phyloP scores from a whole-genome alignment of 2,329 filamentous ascomycete genomes.

The Decorospora gaudefroyi region DNA sequence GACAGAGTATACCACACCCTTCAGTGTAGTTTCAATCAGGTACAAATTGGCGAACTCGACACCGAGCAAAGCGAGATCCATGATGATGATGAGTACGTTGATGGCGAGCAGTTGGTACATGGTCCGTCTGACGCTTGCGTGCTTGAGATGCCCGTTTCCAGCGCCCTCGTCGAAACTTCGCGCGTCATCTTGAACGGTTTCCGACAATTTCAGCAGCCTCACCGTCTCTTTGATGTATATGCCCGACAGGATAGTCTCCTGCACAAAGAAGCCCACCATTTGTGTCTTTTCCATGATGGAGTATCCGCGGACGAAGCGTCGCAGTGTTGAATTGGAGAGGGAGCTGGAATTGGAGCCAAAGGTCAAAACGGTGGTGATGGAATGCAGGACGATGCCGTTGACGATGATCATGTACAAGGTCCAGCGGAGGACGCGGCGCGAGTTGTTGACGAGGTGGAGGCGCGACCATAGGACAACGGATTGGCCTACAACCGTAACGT shows the following conservation, averaged over 20 bases:
- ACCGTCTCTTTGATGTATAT: slow-evolving; percentile 61
- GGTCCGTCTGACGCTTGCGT: slow-evolving; percentile 30
- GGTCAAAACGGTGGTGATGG: slow-evolving; percentile 60
- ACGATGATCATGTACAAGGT: slow-evolving; percentile 63
- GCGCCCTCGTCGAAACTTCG: slow-evolving; percentile 41
- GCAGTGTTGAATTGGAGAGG: slow-evolving; percentile 22
- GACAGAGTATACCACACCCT: slow-evolving; percentile 52
- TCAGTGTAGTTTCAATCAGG: slow-evolving; percentile 46
- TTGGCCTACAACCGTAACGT: slow-evolving; percentile 53
- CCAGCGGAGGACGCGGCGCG: slow-evolving; percentile 54
- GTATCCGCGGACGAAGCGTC: slow-evolving; percentile 44
- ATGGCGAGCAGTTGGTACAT: slow-evolving; percentile 46
- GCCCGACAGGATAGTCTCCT: slow-evolving; percentile 48
- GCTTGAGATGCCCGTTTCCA: slow-evolving; percentile 24
- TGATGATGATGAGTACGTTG: slow-evolving; percentile 42
- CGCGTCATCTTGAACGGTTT: slow-evolving; percentile 32
- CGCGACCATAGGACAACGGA: slow-evolving; percentile 66
- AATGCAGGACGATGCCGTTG: slow-evolving; percentile 59
- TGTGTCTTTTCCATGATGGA: slow-evolving; percentile 53
- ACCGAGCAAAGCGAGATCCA: slow-evolving; percentile 37
- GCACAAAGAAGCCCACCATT: slow-evolving; percentile 51
- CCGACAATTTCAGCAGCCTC: slow-evolving; percentile 48
- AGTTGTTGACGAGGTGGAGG: slow-evolving; percentile 62
- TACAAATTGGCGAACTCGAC: slow-evolving; percentile 43
- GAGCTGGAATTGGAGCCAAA: slow-evolving; percentile 56